These are phyloP conservation scores for Trametes versicolor DNA, from an alignment of 1,284 basidiomycete genomes.

Conservation along the genomic window DNA sequence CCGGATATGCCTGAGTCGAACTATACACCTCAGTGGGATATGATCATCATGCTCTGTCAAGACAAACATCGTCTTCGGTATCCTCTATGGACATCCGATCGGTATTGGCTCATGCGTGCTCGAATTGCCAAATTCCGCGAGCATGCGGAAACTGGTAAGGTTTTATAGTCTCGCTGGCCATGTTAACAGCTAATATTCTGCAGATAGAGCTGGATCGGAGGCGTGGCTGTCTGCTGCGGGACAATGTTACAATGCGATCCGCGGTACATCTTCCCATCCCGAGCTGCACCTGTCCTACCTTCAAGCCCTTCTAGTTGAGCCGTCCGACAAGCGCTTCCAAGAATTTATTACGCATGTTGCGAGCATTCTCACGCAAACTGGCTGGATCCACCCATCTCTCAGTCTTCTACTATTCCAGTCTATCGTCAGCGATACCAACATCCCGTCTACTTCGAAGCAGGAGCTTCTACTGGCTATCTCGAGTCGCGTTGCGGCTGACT, in stretches of 20 bases:
- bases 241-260: slow-evolving; percentile 36
- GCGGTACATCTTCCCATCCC: slow-evolving; percentile 19
- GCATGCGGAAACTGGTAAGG: slow-evolving; percentile 10
- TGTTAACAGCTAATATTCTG: not conserved
- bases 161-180: slow-evolving; percentile 8
- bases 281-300: slow-evolving; percentile 41
- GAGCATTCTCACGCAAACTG: slow-evolving; percentile 28
- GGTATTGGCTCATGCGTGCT: slow-evolving; percentile 54
- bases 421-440: slow-evolving; percentile 28
- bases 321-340: slow-evolving; percentile 11
- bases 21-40: slow-evolving; percentile 47
- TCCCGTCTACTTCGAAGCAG: slow-evolving; percentile 9
- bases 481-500: not conserved
- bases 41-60: slow-evolving; percentile 39
- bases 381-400: slow-evolving; percentile 36
- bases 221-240: slow-evolving; percentile 35
- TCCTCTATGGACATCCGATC: slow-evolving; percentile 46
- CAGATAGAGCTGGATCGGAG: slow-evolving; percentile 28
- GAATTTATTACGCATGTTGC: slow-evolving; percentile 28
- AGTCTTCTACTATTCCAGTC: slow-evolving; percentile 43
- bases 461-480: slow-evolving; percentile 25
- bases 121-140: slow-evolving; percentile 38
- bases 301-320: slow-evolving; percentile 33
- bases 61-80: slow-evolving; percentile 44
- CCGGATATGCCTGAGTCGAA: slow-evolving; percentile 32